Percentiles rank a stretch among this genome's conserved stretches.
Conservation (phyloP, 345 rosid genomes). For the Salix brachista region DNA sequence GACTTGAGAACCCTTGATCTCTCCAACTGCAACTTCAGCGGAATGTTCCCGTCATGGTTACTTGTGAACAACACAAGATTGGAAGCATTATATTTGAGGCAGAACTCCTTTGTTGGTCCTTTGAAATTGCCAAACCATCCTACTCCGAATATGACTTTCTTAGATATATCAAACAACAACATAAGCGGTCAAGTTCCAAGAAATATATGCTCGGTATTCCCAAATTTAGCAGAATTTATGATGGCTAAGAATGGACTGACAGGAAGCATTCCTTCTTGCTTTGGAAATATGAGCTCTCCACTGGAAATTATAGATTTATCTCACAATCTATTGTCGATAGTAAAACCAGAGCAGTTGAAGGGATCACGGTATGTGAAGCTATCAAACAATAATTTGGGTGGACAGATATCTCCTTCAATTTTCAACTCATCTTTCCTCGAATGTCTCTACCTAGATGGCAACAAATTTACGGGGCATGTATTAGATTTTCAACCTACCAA, state of each 20-base stretch:
- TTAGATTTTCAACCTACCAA: too few relatives aligned
- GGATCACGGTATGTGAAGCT: not conserved
- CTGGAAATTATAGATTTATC: not conserved
- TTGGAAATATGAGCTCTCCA: not conserved
- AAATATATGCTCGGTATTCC: constrained; percentile 4
- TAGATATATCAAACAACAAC: constrained; percentile 6
- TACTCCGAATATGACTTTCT: rapidly evolving
- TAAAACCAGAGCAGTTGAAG: not conserved
- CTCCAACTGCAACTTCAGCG: too few relatives aligned
- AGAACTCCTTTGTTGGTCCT: not conserved
- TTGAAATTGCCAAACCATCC: not conserved
- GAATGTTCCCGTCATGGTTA: too few relatives aligned
- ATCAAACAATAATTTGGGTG: not conserved
- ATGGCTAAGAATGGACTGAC: constrained; percentile 8
- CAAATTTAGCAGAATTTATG: not conserved
- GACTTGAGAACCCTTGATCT: too few relatives aligned
- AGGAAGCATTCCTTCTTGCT: constrained; percentile 23
- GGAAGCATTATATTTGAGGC: rapidly evolving
- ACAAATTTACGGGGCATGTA: not conserved
- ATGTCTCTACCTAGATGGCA: constrained; percentile 5
- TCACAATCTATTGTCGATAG: not conserved
- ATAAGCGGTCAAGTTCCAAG: constrained; percentile 9
- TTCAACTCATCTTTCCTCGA: not conserved
- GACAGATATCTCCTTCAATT: not conserved
- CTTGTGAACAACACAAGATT: too few relatives aligned